These are phyloP conservation scores for Paramecium sexaurelia DNA, from an alignment of 73 alveolate species.

Conservation along the genomic window DNA sequence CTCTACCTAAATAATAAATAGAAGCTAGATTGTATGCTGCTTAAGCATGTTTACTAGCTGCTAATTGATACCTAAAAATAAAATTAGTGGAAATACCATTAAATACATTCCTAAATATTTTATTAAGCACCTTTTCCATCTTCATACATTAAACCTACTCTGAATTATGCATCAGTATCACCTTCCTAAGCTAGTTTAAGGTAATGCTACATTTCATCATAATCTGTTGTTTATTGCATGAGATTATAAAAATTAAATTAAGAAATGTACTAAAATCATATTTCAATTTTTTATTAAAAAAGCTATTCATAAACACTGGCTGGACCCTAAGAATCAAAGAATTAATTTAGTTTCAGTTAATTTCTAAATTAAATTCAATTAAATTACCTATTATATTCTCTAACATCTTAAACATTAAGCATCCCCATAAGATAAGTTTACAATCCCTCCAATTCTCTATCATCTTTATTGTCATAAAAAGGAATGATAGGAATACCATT, in stretches of 20 bases:
- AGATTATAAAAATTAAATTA: neutral
- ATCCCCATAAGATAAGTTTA: slow-evolving; percentile 37
- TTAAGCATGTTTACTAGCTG: slow-evolving; percentile 32
- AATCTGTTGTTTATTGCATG: neutral
- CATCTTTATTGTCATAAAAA: slow-evolving; percentile 75
- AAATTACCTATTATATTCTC: slow-evolving; percentile 56
- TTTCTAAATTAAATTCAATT: neutral
- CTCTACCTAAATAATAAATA: slow-evolving; percentile 52
- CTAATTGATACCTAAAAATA: neutral
- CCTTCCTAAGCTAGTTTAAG: slow-evolving; percentile 20
- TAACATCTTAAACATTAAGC: slow-evolving; percentile 50
- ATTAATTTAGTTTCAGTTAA: slow-evolving; percentile 8
- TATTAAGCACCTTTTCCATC: slow-evolving; percentile 23
- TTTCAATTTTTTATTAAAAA: slow-evolving; percentile 12
- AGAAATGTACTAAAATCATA: neutral
- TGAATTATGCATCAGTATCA: slow-evolving; percentile 15
- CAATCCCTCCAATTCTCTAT: slow-evolving; percentile 67
- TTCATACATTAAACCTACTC: slow-evolving; percentile 35
- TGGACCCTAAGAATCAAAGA: slow-evolving; percentile 7
- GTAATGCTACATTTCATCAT: slow-evolving; percentile 27
- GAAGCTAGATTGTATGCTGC: slow-evolving; percentile 50
- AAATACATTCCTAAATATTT: slow-evolving; percentile 41
- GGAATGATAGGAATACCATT: slow-evolving; percentile 80
- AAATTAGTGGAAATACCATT: neutral
- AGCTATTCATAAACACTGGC: slow-evolving; percentile 43